Evolutionary conservation across 768 basidiomycete genomes (phyloP), one percentile per base, ranked within the genome.

Genomic region (Termitomyces sp.): DNA sequence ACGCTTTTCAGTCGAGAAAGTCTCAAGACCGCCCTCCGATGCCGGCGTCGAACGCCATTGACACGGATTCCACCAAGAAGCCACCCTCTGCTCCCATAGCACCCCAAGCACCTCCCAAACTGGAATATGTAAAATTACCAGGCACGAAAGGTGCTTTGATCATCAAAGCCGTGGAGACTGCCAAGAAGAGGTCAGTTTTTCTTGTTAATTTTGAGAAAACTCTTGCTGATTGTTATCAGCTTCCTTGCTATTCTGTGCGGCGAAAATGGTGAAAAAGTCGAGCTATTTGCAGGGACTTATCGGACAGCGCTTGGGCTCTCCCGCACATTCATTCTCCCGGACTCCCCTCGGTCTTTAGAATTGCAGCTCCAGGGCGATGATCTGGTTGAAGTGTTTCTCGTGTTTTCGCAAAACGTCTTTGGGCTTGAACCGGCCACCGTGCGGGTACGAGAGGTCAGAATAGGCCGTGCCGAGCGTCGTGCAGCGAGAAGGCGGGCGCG

Each of bases 241-340:
- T 96, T 96, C 78, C 82, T 96, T 24, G 94, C 94, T 9, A 95
- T 96, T 67, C 82, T 96, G 0, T 96, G 94, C 65, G 94, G 94
- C 20, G 94, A 96, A 38, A 90, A 86, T 65, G 94, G 92, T 16
- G 94, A 96, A 77, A 93, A 95, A 69, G 93, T 96, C 51, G 94
- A 96, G 69, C 78, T 96, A 12, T 96, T 96, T 73, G 94, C 94
- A 44, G 94, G 94, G 32, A 94, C 94, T 12, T 91, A 92, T 66
- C 82, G 90, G 57, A 92, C 91, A n/a, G 92, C 94, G 6, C 84
- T 96, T 15, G 90, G 90, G 0, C 81, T 96, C 38, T 95, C 93
- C n/a, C 84, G 94, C 48, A 96, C 94, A 1, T 96, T 96, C 71
- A 95, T 96, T 64, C 78, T 96, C 40, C 94, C 94, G 0, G 94